Base-by-base conservation (phyloP, 176 grass and related monocot species). In the Otatea glauca region DNA sequence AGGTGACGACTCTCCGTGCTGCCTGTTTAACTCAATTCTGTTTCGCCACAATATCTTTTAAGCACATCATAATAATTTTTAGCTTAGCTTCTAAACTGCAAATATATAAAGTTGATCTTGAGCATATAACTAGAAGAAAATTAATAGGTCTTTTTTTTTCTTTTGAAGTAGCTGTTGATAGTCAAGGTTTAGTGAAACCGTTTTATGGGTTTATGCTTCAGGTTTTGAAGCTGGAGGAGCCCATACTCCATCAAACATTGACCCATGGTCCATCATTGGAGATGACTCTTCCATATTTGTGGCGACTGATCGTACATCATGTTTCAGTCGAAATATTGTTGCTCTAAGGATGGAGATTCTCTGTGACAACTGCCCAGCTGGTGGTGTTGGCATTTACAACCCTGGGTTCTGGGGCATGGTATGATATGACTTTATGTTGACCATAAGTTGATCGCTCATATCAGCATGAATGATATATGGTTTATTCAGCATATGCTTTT, bases 321-420 rank as follows among this genome's bases (percentile, higher is more conserved):
- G 84, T 77, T 98, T 98, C 72, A 80, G 62, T 68, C 88, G 91
- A 79, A 98, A 98, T 49, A 89, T 84, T 76, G 88, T 98, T 73
- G 93, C 96, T 75, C 87, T 98, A 29, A 91, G 91, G 76, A 90
- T 98, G 91, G 87, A 98, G 42, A 80, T 93, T 79, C 86, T 92
- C 54, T 98, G 96, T 58, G 81, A 93, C 23, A 23, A 75, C 7
- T 98, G 96, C 66, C 93, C 93, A 59, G 65, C 81, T 82, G 75
- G 49, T 64, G 96, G 96, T 64, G 93, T 98, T 82, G 96, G 96
- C 27, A 86, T 98, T 76, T 98, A 95, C 59, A 98, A 98, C 70
- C 96, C 93, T 20, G 96, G 96, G 11, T 98, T 85, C 74, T 98
- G 96, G 96, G 96, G 96, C 87, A 98, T 98, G 93, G 96, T 98